These are phyloP conservation scores for Trametes cubensis DNA, from an alignment of 768 basidiomycete species.

Conservation along the genomic window DNA sequence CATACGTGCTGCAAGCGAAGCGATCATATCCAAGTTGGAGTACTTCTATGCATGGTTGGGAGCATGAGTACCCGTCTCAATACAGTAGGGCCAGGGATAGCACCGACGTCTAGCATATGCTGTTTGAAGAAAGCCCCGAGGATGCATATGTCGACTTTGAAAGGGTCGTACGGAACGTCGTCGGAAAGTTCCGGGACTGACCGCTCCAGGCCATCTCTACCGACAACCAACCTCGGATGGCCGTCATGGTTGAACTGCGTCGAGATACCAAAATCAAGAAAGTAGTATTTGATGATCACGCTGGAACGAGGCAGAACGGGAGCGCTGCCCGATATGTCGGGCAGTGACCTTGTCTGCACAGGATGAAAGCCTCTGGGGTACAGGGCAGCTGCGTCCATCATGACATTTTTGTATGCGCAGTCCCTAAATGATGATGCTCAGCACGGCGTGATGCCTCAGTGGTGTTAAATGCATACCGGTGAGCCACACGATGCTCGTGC, in stretches of 20 bases:
- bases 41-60: not conserved
- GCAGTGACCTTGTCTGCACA: not conserved
- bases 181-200: conserved; percentile 29
- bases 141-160: conserved; percentile 31
- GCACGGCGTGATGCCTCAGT: not conserved
- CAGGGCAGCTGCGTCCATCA: conserved; percentile 29
- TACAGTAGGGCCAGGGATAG: not conserved
- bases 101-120: conserved; percentile 17
- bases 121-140: conserved; percentile 22
- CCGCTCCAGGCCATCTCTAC: conserved; percentile 24
- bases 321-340: not conserved
- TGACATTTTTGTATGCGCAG: conserved; percentile 26
- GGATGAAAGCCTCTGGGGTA: conserved; percentile 31
- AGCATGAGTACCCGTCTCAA: not conserved
- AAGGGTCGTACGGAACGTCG: conserved; percentile 30
- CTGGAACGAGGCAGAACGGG: not conserved
- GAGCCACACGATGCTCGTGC: conserved; percentile 27
- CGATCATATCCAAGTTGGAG: conserved; percentile 14
- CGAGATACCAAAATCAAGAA: conserved; percentile 35
- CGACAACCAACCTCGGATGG: conserved; percentile 13
- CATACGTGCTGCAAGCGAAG: conserved; percentile 4
- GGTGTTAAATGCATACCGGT: conserved; percentile 19
- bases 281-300: conserved; percentile 29
- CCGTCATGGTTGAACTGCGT: conserved; percentile 16
- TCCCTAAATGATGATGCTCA: conserved; percentile 21